Percentiles rank a stretch among this genome's conserved stretches.
Evolutionary conservation across 2,329 filamentous ascomycete genomes (phyloP).

Genomic region (Xylariaceae sp.): DNA sequence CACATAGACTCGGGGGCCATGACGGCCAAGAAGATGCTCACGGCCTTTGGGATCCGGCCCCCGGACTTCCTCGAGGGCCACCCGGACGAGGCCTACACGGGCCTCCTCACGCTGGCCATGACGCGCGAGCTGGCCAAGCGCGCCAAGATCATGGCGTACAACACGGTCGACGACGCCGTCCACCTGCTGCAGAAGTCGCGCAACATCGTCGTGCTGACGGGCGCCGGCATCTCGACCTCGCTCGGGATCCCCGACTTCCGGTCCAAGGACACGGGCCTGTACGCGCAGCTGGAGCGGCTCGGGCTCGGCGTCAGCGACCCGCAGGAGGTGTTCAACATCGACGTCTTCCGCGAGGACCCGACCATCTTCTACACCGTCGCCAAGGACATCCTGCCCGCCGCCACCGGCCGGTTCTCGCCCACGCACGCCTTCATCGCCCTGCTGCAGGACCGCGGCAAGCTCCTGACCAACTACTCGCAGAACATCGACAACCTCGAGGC

Average conservation of each 20-base stretch:
- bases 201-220: constrained; percentile 91
- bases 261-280: constrained; percentile 87
- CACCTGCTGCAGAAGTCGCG: constrained; percentile 64
- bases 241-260: constrained; percentile 96
- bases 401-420: constrained; percentile 73
- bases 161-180: constrained; percentile 83
- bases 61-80: constrained; percentile 67
- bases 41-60: constrained; percentile 74
- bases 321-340: constrained; percentile 92
- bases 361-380: constrained; percentile 87
- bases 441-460: constrained; percentile 79
- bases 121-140: constrained; percentile 76
- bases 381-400: constrained; percentile 75
- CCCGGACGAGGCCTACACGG: constrained; percentile 69
- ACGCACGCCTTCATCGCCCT: constrained; percentile 92
- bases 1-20: constrained; percentile 65
- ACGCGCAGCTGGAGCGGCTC: constrained; percentile 74
- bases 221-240: constrained; percentile 93
- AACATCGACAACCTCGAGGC: constrained; percentile 97
- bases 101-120: constrained; percentile 70
- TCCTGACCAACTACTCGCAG: constrained; percentile 96
- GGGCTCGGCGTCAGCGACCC: constrained; percentile 68
- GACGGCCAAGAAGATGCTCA: constrained; percentile 76
- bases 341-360: constrained; percentile 79
- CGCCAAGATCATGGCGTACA: constrained; percentile 72